Evolutionary conservation across 805 yeast species (phyloP).

Genomic region (Monosporozyma aerobia): DNA sequence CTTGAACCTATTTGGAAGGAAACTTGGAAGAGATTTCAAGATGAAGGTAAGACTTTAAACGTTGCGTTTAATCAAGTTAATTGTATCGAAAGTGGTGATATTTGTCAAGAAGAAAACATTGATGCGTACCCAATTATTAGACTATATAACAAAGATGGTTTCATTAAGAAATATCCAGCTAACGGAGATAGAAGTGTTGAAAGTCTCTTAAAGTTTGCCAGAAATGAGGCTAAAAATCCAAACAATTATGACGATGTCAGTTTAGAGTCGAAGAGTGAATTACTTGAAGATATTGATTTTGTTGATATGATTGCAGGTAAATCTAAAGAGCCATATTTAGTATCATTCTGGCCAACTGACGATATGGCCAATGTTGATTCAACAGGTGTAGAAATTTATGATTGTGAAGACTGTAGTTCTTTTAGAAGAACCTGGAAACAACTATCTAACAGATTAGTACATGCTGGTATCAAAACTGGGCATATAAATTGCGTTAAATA

Average conservation of each 20-base stretch:
- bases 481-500: conserved; percentile 54
- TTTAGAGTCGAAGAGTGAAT: conserved; percentile 35
- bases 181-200: conserved; percentile 39
- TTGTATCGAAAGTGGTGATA: conserved; percentile 79
- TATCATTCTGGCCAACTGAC: conserved; percentile 59
- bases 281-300: conserved; percentile 35
- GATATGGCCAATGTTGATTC: conserved; percentile 31
- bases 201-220: conserved; percentile 43
- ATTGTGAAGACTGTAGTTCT: conserved; percentile 42
- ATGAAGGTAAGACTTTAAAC: conserved; percentile 34
- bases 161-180: conserved; percentile 40
- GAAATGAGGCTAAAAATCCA: conserved; percentile 43
- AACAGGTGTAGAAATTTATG: conserved; percentile 27
- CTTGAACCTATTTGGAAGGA: conserved; percentile 79
- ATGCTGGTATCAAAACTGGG: conserved; percentile 34
- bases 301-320: conserved; percentile 43
- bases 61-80: conserved; percentile 68
- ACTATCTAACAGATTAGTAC: conserved; percentile 40
- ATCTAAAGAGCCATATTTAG: conserved; percentile 41
- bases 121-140: conserved; percentile 60
- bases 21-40: conserved; percentile 43
- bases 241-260: conserved; percentile 30
- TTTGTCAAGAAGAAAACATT: conserved; percentile 63
- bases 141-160: conserved; percentile 54
- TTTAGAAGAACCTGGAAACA: conserved; percentile 51